Conservation (phyloP, 345 rosid genomes). For the Heritiera fomes region DNA sequence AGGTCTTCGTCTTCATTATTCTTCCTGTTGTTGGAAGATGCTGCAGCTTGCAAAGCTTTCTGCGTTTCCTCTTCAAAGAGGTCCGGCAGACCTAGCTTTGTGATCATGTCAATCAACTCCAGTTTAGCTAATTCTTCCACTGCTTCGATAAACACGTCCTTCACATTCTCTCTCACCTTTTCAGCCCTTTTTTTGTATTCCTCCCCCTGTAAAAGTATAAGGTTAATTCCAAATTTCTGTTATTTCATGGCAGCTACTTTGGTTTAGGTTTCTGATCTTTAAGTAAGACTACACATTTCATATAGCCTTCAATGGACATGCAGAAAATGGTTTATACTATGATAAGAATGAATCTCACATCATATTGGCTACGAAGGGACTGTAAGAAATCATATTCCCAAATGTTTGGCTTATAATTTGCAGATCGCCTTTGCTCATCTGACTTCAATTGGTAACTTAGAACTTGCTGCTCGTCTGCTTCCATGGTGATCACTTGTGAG, state of each 20-base stretch:
- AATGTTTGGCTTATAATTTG: constrained; percentile 49
- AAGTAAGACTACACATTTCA: neutral
- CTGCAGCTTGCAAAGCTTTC: too few species aligned
- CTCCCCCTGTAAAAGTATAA: constrained; percentile 29
- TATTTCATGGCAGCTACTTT: neutral
- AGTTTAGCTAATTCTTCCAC: too few species aligned
- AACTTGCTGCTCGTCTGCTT: neutral
- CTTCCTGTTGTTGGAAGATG: too few species aligned
- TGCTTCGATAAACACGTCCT: constrained; percentile 28
- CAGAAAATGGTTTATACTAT: neutral
- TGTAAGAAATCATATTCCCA: constrained; percentile 53
- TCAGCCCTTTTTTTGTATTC: constrained; percentile 16
- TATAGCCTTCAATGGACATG: neutral
- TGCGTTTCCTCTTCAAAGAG: too few species aligned
- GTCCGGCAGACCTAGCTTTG: too few species aligned
- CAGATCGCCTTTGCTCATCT: constrained; percentile 37
- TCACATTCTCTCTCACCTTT: constrained; percentile 30
- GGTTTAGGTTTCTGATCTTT: neutral
- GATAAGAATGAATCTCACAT: constrained; percentile 30
- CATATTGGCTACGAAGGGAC: constrained; percentile 34
- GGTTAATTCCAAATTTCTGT: neutral
- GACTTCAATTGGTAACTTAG: neutral
- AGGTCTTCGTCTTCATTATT: too few species aligned
- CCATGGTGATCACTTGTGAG: neutral
- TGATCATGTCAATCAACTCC: too few species aligned